These are phyloP conservation scores for Filosporella fistucella DNA, from an alignment of 495 filamentous ascomycete species.

Conservation along the genomic window DNA sequence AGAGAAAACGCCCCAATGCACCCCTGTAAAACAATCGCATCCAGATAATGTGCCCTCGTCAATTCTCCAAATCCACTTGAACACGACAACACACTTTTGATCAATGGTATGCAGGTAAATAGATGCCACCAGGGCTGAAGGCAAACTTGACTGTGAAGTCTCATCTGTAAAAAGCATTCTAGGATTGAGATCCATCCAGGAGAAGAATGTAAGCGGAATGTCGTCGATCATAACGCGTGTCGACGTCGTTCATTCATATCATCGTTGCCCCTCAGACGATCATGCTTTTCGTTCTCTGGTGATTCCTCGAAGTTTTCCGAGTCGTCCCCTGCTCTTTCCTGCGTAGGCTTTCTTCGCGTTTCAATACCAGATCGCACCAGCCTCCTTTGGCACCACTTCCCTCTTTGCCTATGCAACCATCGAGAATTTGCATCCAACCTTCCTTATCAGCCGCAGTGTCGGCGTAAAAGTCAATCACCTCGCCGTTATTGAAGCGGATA, in stretches of 20 bases:
- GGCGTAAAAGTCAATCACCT: slow-evolving; percentile 98
- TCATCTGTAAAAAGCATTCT: background rate
- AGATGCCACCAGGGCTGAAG: slow-evolving; percentile 20
- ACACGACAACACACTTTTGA: slow-evolving; percentile 8
- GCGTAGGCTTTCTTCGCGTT: slow-evolving; percentile 38
- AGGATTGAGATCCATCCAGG: background rate
- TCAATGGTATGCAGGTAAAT: slow-evolving; percentile 6
- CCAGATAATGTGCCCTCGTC: background rate
- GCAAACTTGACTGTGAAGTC: slow-evolving; percentile 6
- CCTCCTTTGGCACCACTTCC: slow-evolving; percentile 34
- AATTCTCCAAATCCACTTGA: background rate
- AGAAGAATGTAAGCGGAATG: background rate
- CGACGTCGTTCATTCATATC: slow-evolving; percentile 19
- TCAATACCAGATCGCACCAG: slow-evolving; percentile 87
- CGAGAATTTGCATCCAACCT: slow-evolving; percentile 89
- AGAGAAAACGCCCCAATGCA: slow-evolving; percentile 13
- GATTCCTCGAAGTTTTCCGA: slow-evolving; percentile 35
- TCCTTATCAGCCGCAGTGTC: slow-evolving; percentile 82
- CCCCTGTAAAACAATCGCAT: slow-evolving; percentile 2
- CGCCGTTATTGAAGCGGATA: slow-evolving; percentile 94
- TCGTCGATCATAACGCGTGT: slow-evolving; percentile 15
- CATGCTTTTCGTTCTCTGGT: slow-evolving; percentile 52
- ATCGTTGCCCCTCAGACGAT: slow-evolving; percentile 25
- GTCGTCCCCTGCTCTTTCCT: slow-evolving; percentile 21
- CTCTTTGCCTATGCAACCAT: slow-evolving; percentile 38